These are phyloP conservation scores for Daldinia loculata DNA, from an alignment of 495 filamentous ascomycete genomes.

Conservation along the genomic window DNA sequence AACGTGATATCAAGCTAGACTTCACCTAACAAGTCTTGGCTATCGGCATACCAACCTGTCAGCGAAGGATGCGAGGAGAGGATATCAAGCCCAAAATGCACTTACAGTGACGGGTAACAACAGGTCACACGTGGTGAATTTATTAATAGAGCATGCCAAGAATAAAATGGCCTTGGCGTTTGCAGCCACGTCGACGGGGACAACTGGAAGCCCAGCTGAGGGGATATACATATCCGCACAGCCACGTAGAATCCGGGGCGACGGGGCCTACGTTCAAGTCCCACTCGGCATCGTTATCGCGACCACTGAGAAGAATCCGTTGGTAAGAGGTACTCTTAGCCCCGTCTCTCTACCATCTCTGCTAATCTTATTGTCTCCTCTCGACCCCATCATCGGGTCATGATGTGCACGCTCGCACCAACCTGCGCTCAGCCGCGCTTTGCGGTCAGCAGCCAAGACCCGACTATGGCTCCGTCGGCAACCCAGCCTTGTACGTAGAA, in stretches of 20 bases:
- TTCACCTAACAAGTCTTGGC: background rate
- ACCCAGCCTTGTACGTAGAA: slow-evolving; percentile 11
- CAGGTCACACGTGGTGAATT: slow-evolving; percentile 3
- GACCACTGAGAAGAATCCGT: slow-evolving; percentile 2
- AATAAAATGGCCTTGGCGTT: slow-evolving; percentile 15
- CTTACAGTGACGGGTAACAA: background rate
- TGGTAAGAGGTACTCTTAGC: slow-evolving; percentile 1
- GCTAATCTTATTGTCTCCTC: slow-evolving; percentile 6
- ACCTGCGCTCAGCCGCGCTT: slow-evolving; percentile 26
- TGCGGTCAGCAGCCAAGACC: slow-evolving; percentile 28
- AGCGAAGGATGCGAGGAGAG: background rate
- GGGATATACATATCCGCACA: slow-evolving; percentile 21
- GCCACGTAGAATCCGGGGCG: slow-evolving; percentile 21
- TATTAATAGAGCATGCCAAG: slow-evolving; percentile 33
- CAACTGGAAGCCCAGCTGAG: background rate
- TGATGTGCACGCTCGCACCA: slow-evolving; percentile 3
- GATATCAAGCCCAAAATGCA: background rate
- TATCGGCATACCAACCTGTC: background rate
- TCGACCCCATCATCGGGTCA: background rate
- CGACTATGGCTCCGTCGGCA: slow-evolving; percentile 16
- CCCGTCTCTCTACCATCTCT: background rate
- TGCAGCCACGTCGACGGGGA: slow-evolving; percentile 24
- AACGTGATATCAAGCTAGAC: background rate
- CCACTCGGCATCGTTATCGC: background rate
- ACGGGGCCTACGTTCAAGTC: slow-evolving; percentile 1